Evolutionary conservation across 192 early-diverging fungal species (phyloP).

Genomic region (Rhizophagus sp.): DNA sequence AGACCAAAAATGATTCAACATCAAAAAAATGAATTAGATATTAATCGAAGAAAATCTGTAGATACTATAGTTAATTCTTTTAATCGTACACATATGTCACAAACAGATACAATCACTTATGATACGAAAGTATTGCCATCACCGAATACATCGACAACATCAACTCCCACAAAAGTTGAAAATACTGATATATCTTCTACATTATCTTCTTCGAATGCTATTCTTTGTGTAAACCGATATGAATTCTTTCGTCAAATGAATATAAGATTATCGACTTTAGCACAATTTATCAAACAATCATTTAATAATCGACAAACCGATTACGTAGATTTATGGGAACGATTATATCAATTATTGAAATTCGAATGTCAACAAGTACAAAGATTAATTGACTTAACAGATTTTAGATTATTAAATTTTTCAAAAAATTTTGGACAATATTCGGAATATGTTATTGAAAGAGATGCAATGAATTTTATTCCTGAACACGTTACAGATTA

Average conservation of each 20-base stretch:
- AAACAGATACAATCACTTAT: not conserved
- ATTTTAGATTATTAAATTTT: constrained; percentile 4
- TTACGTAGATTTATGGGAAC: not conserved
- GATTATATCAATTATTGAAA: not conserved
- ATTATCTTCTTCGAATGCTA: not conserved
- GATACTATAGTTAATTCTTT: not conserved
- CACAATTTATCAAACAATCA: not conserved
- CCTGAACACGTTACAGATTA: constrained; percentile 1
- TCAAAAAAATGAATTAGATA: not conserved
- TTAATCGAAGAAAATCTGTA: not conserved
- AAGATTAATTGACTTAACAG: constrained; percentile 4
- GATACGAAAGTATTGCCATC: not conserved
- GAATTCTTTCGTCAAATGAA: constrained; percentile 8
- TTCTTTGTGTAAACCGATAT: not conserved
- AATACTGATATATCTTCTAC: not conserved
- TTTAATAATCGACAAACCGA: not conserved
- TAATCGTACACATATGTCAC: not conserved
- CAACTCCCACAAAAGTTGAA: not conserved
- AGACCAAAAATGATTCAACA: not conserved
- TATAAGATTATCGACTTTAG: not conserved
- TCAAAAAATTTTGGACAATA: not conserved
- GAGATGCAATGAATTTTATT: not conserved
- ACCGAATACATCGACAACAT: not conserved
- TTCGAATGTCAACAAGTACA: constrained; percentile 4
- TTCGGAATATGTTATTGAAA: not conserved